Conservation (phyloP, 805 yeast species). For the Candida pini region DNA sequence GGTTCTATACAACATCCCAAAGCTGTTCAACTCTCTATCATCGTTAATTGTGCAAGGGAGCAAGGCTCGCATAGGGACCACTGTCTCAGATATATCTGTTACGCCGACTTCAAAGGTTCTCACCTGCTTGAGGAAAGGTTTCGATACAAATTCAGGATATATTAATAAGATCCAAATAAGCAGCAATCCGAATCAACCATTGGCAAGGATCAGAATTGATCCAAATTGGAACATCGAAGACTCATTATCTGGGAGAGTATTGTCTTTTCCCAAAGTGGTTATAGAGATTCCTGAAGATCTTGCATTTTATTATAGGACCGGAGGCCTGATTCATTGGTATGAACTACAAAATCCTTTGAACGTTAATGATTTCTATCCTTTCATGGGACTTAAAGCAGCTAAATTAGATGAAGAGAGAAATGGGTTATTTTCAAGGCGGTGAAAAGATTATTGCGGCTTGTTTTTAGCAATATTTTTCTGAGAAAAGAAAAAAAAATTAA, state of each 20-base stretch:
- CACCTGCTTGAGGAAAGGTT: conserved; percentile 7
- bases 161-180: conserved; percentile 4
- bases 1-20: conserved; percentile 1
- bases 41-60: too few species aligned
- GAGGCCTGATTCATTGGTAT: conserved; percentile 12
- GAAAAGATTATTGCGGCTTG: too few species aligned
- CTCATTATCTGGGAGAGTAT: neutral
- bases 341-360: too few species aligned
- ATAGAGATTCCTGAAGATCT: conserved; percentile 10
- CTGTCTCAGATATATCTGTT: too few species aligned
- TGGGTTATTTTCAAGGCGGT: too few species aligned
- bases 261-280: conserved; percentile 7
- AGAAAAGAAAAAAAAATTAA: too few species aligned
- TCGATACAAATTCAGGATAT: conserved; percentile 7
- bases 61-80: too few species aligned
- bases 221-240: too few species aligned
- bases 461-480: too few species aligned
- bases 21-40: conserved; percentile 5
- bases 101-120: conserved; percentile 4
- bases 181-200: conserved; percentile 5
- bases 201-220: conserved; percentile 7
- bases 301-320: conserved; percentile 6
- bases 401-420: too few species aligned
- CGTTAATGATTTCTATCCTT: conserved; percentile 6
- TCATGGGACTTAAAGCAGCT: conserved; percentile 10